Base-by-base conservation (phyloP, 495 filamentous ascomycete genomes). In the Lepidopterella palustris region DNA sequence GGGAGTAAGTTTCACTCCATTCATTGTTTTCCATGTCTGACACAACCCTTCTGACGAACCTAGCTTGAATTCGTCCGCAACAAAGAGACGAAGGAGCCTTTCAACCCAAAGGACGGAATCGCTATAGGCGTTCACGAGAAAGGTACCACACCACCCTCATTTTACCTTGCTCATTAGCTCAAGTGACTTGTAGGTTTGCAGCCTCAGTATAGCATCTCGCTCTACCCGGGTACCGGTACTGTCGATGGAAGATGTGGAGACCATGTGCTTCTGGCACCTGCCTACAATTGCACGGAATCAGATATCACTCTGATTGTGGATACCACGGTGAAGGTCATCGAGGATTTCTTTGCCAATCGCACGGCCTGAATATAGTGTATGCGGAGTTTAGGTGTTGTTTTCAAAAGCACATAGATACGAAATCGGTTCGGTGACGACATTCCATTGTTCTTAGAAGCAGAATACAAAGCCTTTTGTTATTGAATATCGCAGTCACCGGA, bases 211-310 rank as follows among this genome's bases (percentile, higher is more conserved):
- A 78, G 77, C 20, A 80, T 95, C 59, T 82, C 79, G 0, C 64
- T 95, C 18, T 95, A 93, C 69, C 84, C 84, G 21, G 83, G 84
- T 4, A 69, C 76, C 1, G 90, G 89, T 4, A 84, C 84, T 0
- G 81, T 77, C 0, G 86, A 90, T 66, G 87, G 88, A 0, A 68
- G 78, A 27, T 71, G 64, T 2, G 90, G 89, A 0, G 91, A 96
- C 65, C 86, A 91, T 73, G 72, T 92, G 13, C 74, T 95, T 29
- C 63, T 96, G 55, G 80, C 86, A 21, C 90, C 91, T 3, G 79
- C 89, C 0, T 95, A 86, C 71, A 91, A 80, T 57, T 76, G 87
- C 26, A 70, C 66, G 15, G 59, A 63, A 51, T 57, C 53, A 15
- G 72, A 74, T n/a, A 64, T 76, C 48, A 40, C 50, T 4, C n/a